Conservation (phyloP, 2,329 filamentous ascomycete genomes). For the Microsporum audouinii region DNA sequence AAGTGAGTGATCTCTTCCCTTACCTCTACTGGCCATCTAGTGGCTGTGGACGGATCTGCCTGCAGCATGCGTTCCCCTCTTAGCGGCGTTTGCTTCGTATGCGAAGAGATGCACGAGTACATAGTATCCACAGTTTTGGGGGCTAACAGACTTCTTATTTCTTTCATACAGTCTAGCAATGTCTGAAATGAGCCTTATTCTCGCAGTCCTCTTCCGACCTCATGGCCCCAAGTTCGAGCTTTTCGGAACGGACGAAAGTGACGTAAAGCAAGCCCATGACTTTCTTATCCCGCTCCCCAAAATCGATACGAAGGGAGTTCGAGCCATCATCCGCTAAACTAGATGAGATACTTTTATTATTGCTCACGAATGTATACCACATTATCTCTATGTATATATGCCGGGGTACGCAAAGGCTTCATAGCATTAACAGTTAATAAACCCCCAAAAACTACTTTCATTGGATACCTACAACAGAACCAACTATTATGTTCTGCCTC, state of each 20-base stretch:
- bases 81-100: not conserved
- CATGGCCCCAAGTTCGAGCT: conserved; percentile 5
- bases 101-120: not conserved
- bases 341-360: not conserved
- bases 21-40: not conserved
- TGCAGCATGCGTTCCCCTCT: not conserved
- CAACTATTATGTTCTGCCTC: too few species aligned
- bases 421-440: too few species aligned
- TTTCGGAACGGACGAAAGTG: conserved; percentile 5
- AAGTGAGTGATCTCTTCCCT: conserved; percentile 13
- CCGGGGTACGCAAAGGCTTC: too few species aligned
- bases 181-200: conserved; percentile 11
- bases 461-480: too few species aligned
- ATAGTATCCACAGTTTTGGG: not conserved
- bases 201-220: conserved; percentile 7
- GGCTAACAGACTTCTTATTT: not conserved
- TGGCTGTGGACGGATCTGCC: not conserved
- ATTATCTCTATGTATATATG: not conserved
- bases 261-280: conserved; percentile 5
- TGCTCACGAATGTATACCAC: not conserved
- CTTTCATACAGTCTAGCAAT: conserved; percentile 10
- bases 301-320: conserved; percentile 7
- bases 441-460: too few species aligned
- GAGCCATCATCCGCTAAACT: conserved; percentile 3
- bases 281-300: conserved; percentile 5